Evolutionary conservation across 2,329 filamentous ascomycete species (phyloP).

Genomic region (Penicillium polonicum): DNA sequence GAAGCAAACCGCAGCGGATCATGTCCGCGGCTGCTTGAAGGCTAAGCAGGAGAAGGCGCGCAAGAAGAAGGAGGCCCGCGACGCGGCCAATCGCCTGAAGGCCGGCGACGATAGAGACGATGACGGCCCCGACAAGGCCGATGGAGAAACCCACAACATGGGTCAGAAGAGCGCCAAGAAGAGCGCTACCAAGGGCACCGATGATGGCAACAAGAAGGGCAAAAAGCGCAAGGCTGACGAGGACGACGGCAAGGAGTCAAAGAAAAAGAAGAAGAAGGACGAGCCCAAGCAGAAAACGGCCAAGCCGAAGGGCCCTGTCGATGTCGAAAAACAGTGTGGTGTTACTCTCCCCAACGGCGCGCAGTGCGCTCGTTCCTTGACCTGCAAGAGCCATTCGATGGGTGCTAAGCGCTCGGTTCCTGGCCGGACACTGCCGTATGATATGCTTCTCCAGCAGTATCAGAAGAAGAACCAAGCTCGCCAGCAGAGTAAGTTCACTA

Average conservation of each 20-base stretch:
- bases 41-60: conserved; percentile 81
- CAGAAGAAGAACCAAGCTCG: conserved; percentile 99
- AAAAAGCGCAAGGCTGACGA: conserved; percentile 78
- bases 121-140: conserved; percentile 43
- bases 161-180: conserved; percentile 66
- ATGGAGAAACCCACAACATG: conserved; percentile 47
- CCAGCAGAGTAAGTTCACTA: conserved; percentile 73
- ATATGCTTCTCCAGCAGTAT: conserved; percentile 83
- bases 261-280: conserved; percentile 93
- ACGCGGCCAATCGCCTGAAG: conserved; percentile 65
- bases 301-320: conserved; percentile 88
- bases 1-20: conserved; percentile 69
- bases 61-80: conserved; percentile 71
- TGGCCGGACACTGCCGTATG: conserved; percentile 82
- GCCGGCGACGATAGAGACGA: conserved; percentile 49
- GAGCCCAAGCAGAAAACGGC: conserved; percentile 79
- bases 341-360: conserved; percentile 81
- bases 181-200: conserved; percentile 52
- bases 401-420: conserved; percentile 86
- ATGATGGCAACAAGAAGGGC: conserved; percentile 59
- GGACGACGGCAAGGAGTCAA: conserved; percentile 72
- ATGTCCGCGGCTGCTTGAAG: conserved; percentile 80
- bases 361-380: conserved; percentile 82
- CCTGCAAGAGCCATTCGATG: conserved; percentile 95
- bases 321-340: conserved; percentile 92